These are phyloP conservation scores for Myriosclerotinia duriaeana DNA, from an alignment of 2,329 filamentous ascomycete species.

Conservation along the genomic window DNA sequence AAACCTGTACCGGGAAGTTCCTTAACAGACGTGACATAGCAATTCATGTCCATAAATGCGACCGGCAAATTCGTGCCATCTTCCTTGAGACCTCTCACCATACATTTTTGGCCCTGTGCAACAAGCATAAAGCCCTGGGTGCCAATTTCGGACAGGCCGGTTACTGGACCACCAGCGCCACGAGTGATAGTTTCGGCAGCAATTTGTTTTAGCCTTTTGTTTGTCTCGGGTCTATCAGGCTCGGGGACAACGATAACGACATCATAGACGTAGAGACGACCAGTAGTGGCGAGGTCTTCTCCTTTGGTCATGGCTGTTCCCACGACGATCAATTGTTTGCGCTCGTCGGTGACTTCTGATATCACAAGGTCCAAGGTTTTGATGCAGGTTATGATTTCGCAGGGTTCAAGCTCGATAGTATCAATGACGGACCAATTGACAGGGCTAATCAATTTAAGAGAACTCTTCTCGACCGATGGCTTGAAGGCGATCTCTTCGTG, in stretches of 20 bases:
- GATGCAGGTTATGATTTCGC: constrained; percentile 77
- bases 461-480: constrained; percentile 69
- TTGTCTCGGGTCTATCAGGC: constrained; percentile 79
- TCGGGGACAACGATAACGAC: constrained; percentile 90
- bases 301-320: constrained; percentile 85
- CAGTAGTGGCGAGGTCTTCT: constrained; percentile 84
- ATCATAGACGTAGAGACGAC: constrained; percentile 86
- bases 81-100: constrained; percentile 94
- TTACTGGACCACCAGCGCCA: constrained; percentile 87
- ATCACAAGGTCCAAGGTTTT: constrained; percentile 83
- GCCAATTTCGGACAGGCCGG: constrained; percentile 78
- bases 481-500: constrained; percentile 63
- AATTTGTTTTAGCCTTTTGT: constrained; percentile 79
- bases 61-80: constrained; percentile 90
- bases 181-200: constrained; percentile 89
- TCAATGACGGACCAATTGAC: constrained; percentile 78
- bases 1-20: constrained; percentile 81
- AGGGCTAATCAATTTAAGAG: constrained; percentile 76
- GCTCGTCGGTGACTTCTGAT: constrained; percentile 86
- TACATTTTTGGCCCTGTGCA: constrained; percentile 94
- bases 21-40: constrained; percentile 83
- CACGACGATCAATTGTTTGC: constrained; percentile 76
- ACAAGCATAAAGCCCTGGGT: constrained; percentile 85
- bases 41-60: constrained; percentile 97
- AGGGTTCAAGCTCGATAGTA: constrained; percentile 67